Evolutionary conservation across 2,329 filamentous ascomycete genomes (phyloP).

Genomic region (Phaeosphaeriaceae sp.): DNA sequence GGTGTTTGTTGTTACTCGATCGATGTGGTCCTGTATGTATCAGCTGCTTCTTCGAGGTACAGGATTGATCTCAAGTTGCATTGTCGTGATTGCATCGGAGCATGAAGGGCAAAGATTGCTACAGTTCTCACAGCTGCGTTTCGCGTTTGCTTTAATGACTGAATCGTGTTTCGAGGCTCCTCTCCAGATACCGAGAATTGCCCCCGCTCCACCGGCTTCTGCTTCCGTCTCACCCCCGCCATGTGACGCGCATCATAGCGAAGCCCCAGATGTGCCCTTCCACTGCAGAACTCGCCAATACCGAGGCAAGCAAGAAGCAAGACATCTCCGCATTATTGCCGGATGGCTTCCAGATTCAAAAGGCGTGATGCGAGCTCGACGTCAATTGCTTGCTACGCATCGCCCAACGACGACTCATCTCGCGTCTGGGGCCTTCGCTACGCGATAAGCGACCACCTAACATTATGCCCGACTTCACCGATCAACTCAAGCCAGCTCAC

Average conservation of each 20-base stretch:
- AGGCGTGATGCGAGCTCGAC: conserved; percentile 9
- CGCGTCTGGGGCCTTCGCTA: conserved; percentile 6
- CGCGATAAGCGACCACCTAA: conserved; percentile 14
- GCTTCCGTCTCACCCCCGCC: conserved; percentile 17
- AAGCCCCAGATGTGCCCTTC: neutral
- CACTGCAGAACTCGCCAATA: conserved; percentile 6
- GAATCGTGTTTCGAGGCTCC: neutral
- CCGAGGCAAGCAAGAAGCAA: conserved; percentile 17
- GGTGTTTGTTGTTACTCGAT: neutral
- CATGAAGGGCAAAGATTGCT: neutral
- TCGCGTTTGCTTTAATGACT: neutral
- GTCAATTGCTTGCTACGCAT: conserved; percentile 4
- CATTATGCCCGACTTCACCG: conserved; percentile 59
- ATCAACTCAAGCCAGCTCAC: conserved; percentile 56
- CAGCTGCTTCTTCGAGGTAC: neutral
- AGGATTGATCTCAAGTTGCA: neutral
- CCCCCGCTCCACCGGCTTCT: conserved; percentile 14
- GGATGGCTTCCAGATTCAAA: conserved; percentile 3
- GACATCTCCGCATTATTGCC: conserved; percentile 18
- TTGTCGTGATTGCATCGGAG: neutral
- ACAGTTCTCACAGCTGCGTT: neutral
- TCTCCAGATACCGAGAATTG: conserved; percentile 14
- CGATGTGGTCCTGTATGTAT: neutral
- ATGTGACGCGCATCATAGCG: conserved; percentile 9
- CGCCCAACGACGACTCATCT: conserved; percentile 1